Conservation (phyloP, 345 rosid species). For the Eucalyptus albens region DNA sequence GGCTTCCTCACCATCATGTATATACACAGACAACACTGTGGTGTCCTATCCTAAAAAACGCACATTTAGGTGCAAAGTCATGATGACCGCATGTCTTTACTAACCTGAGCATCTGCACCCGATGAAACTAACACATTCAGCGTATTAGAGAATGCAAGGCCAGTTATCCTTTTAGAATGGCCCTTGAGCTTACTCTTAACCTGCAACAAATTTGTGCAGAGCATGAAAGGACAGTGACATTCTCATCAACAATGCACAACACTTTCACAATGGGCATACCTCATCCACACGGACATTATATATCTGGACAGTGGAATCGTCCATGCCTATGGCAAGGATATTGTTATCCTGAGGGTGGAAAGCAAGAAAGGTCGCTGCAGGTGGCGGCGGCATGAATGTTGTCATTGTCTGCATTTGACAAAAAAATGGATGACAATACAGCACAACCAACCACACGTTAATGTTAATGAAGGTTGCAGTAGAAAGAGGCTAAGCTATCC, state of each 20-base stretch:
- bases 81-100: neutral
- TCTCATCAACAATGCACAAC: neutral
- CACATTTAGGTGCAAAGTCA: neutral
- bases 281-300: conserved; percentile 79
- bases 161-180: conserved; percentile 68
- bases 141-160: conserved; percentile 68
- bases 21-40: neutral
- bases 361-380: conserved; percentile 72
- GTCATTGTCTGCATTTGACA: conserved; percentile 27
- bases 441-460: neutral
- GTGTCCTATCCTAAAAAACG: neutral
- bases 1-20: neutral
- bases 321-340: conserved; percentile 83
- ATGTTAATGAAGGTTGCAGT: neutral
- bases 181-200: conserved; percentile 73
- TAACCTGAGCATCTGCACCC: conserved; percentile 84
- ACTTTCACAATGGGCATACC: conserved; percentile 14
- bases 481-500: neutral
- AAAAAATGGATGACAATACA: neutral
- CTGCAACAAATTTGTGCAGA: conserved; percentile 10
- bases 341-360: conserved; percentile 89
- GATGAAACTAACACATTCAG: conserved; percentile 65
- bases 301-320: conserved; percentile 73
- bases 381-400: conserved; percentile 74
- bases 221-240: neutral